Base-by-base conservation (phyloP, 164 flowering plant genomes). In the Vitis cinerea region DNA sequence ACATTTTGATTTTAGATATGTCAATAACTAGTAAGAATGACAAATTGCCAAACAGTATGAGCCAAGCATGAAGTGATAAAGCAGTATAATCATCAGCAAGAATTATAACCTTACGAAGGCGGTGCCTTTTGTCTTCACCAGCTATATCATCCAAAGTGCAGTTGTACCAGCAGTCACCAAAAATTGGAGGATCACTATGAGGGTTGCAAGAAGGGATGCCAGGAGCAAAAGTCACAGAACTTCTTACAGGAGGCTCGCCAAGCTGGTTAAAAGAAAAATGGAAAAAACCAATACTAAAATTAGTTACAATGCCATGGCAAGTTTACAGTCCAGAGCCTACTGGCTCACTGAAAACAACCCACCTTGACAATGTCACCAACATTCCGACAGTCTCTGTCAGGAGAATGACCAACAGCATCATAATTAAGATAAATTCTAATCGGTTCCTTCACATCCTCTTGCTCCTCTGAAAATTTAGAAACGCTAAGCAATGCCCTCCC, bases 151-250 rank as follows among this genome's bases (percentile, higher is more conserved):
- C 98, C 51, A 80, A 61, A 12, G 98, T 93, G 79, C 99, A 96
- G 72, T 93, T 96, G 79, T 96, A 96, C 99, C 99, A 96, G 77
- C 99, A 96, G 70, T 96, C 98, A 62, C 95, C 97, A 72, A 77
- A 85, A 67, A 93, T 69, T 12, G 97, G 95, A 73, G 97, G 99
- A 72, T 91, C 89, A n/a, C 80, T 88, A 82, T 84, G 93, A 74
- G 99, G 90, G 80, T 90, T 89, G 76, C 99, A 96, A 66, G 91
- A 83, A 50, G 92, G 94, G 16, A 68, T 71, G 44, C 90, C 90
- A 59, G 79, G 71, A 68, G 73, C 12, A 54, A 87, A 77, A 65
- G 75, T 81, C 31, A 77, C 77, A 37, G 44, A 37, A 37, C 44
- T 37, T 37, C 44, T 37, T 37, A 37, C 8, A 49, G 94, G 82